Evolutionary conservation across 345 rosid genomes (phyloP).

Genomic region (Carallia pectinifolia): DNA sequence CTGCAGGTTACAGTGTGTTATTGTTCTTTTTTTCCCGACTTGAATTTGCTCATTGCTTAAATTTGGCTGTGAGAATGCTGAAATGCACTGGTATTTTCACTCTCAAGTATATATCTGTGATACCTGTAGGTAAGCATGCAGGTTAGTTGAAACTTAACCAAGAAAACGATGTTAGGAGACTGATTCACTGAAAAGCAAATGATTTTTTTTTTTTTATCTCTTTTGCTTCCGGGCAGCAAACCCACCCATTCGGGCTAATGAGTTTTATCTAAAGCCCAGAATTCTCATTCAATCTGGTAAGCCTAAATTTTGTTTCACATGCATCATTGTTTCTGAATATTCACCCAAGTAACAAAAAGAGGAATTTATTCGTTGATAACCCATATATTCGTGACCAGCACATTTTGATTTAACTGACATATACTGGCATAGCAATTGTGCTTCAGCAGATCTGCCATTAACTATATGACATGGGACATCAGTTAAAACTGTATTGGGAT

Average conservation of each 20-base stretch:
- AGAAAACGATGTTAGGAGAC: too few species aligned
- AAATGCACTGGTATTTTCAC: constrained; percentile 50
- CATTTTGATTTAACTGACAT: neutral
- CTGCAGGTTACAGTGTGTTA: too few species aligned
- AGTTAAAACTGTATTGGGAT: neutral
- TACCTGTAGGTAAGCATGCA: constrained; percentile 60
- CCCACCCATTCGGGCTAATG: constrained; percentile 91
- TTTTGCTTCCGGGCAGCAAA: constrained; percentile 54
- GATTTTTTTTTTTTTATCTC: neutral
- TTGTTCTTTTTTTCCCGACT: too few species aligned
- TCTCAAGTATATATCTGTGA: constrained; percentile 56
- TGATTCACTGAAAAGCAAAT: constrained; percentile 2
- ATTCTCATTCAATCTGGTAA: constrained; percentile 76
- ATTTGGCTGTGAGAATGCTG: neutral
- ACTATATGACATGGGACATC: neutral
- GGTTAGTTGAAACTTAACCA: neutral
- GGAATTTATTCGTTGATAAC: neutral
- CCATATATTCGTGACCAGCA: neutral
- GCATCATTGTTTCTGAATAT: neutral
- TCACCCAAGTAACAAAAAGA: neutral
- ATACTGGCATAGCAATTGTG: neutral
- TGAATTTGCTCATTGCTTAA: neutral
- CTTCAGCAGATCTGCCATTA: neutral
- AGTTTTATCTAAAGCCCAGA: constrained; percentile 59
- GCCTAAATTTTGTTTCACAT: constrained; percentile 24